These are phyloP conservation scores for Cystoisospora suis DNA, from an alignment of 169 alveolate genomes.

Conservation along the genomic window DNA sequence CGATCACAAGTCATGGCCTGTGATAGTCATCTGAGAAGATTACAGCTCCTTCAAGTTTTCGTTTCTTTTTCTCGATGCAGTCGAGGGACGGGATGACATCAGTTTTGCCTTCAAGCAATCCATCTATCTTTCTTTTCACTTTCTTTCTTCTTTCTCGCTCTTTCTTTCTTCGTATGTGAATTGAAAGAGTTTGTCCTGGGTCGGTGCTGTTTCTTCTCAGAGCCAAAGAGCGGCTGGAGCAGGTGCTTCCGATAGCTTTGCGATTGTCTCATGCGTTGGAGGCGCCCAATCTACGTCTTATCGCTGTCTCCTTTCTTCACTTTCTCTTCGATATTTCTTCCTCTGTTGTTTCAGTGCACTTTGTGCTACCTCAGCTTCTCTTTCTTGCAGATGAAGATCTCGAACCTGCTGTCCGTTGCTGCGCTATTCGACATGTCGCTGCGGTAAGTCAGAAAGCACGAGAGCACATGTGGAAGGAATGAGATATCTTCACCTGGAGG, in stretches of 20 bases:
- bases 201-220: too few species aligned
- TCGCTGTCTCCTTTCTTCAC: conserved; percentile 10
- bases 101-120: neutral
- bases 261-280: conserved; percentile 10
- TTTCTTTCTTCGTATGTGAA: neutral
- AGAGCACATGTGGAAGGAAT: neutral
- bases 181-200: too few species aligned
- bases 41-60: too few species aligned
- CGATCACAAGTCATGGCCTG: too few species aligned
- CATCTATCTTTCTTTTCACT: neutral
- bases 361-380: conserved; percentile 55
- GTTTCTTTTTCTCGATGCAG: neutral
- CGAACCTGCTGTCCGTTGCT: conserved; percentile 14
- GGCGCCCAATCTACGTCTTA: conserved; percentile 7
- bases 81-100: neutral
- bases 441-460: neutral
- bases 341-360: conserved; percentile 7
- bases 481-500: neutral
- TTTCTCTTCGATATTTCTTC: conserved; percentile 26
- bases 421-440: conserved; percentile 41
- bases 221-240: conserved; percentile 35
- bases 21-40: too few species aligned
- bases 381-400: conserved; percentile 41
- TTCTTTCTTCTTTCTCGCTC: neutral
- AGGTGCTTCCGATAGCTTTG: conserved; percentile 34